phyloP scores from a whole-genome alignment of 352 stramenopile species.

The Phytophthora ramorum region DNA sequence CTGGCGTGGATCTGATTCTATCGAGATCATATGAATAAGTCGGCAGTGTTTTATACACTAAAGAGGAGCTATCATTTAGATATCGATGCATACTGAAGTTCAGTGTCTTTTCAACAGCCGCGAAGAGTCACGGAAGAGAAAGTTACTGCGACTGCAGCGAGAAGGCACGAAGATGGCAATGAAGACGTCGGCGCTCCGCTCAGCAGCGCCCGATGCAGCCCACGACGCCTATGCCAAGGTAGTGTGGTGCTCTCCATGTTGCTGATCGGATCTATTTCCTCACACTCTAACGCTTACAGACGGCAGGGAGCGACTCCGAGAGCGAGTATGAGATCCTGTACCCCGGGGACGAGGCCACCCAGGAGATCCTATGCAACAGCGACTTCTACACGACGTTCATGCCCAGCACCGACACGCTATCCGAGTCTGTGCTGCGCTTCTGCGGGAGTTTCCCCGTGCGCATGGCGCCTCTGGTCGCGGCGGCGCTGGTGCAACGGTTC shows the following conservation, averaged over 20 bases:
- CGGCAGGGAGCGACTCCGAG: conserved; percentile 36
- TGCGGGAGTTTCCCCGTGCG: conserved; percentile 70
- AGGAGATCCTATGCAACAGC: conserved; percentile 58
- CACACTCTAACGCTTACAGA: conserved; percentile 1
- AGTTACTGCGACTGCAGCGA: not conserved
- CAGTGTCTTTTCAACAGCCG: conserved; percentile 8
- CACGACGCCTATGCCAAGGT: not conserved
- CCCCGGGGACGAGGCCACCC: conserved; percentile 49
- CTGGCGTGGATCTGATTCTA: conserved; percentile 9
- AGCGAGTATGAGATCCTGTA: conserved; percentile 72
- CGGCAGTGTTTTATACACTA: conserved; percentile 2
- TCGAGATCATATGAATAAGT: not conserved
- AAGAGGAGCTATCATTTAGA: conserved; percentile 8
- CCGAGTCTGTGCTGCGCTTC: conserved; percentile 62
- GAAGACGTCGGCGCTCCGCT: not conserved
- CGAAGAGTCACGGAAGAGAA: not conserved
- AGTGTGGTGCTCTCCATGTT: not conserved
- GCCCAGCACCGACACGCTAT: conserved; percentile 51
- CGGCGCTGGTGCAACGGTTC: conserved; percentile 68
- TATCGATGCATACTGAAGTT: not conserved
- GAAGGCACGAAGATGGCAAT: not conserved
- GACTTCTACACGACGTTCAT: conserved; percentile 67
- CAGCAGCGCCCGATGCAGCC: not conserved
- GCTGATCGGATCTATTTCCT: not conserved
- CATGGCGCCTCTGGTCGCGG: conserved; percentile 49